Evolutionary conservation across 306 rosid genomes (phyloP), one percentile per base, ranked within the genome.

Genomic region (Citrullus colocynthis): DNA sequence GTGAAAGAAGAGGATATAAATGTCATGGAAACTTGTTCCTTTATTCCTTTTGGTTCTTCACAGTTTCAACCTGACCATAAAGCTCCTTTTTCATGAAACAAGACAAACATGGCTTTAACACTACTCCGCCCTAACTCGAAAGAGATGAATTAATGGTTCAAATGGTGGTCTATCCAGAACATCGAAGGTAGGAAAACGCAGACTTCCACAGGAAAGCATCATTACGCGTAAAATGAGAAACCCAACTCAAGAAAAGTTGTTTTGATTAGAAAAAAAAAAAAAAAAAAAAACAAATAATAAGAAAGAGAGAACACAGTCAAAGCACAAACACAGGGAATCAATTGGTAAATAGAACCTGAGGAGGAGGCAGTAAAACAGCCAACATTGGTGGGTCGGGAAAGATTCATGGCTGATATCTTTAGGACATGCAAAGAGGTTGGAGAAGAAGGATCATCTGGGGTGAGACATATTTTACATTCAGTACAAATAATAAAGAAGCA

Each of bases 271-370:
- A 32, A 30, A 3, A 60, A 60, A 11, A 8, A 20, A 6, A 41
- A 42, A 24, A 24, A 24, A 24, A 24, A 24, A 24, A 24, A 24
- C 24, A 24, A 24, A 24, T 24, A 24, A 24, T 24, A 59, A 60
- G 32, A 60, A 60, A 60, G 1, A 28, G 1, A 20, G 51, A 65
- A 62, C 42, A 62, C 20, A 62, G 14, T 62, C 44, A 63, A 9
- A 32, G 9, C 45, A 63, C n/a, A 34, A 51, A 6, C 20, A 63
- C 12, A 63, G 24, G 4, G 13, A 67, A 67, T 5, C 9, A 42
- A 67, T n/a, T 67, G 74, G 16, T n/a, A 42, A 67, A 67, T 12
- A 20, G 54, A 67, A 67, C 74, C 74, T 67, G 74, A 67, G 28
- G 55, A 67, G 74, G 34, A 42, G 74, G 74, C 15, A 67, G 52